Evolutionary conservation across 2,329 filamentous ascomycete genomes (phyloP), one percentile per base, ranked within the genome.

Genomic region (Aspergillus tubingensis): DNA sequence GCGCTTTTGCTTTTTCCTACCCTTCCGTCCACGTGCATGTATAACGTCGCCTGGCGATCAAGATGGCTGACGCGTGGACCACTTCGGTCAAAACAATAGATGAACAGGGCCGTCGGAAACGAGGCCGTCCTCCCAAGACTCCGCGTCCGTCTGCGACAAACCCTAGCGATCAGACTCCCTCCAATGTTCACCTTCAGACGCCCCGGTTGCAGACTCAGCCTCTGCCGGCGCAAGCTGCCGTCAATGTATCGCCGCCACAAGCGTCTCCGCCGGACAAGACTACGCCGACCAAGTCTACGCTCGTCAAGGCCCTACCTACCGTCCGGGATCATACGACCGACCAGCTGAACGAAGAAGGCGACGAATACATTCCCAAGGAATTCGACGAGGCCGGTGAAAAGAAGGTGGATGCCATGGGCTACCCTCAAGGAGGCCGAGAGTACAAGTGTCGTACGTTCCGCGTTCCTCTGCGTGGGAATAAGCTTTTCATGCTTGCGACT

Each of bases 401-500:
- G 76, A 99, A 99, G 82, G 93, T 97, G 25, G 87, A 91, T 75
- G 76, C 84, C 21, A 91, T 92, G 69, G 95, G 95, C 43, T 88
- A 93, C 71, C 86, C 93, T 21, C 84, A 90, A 27, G 93, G 92
- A 62, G 87, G 86, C 21, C 91, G 95, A 68, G 90, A 94, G 72
- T 99, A 97, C 80, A 88, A 91, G 74, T 97, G 94, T 77, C 86
- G 93, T 65, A 98, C 94, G 1, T 99, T 99, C 75, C 87, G 91
- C 66, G 93, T 99, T 3, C 92, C 94, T 17, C 89, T 96, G 70
- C 85, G 95, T 68, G 92, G 91, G 27, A 89, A 96, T 67, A 97
- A 97, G 78, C 85, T 98, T 5, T 99, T 98, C 79, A 99, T 99
- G 95, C 86, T 99, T 55, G 95, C 95, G 38, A 99, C 95, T 15